phyloP scores from a whole-genome alignment of 1,284 basidiomycete genomes.

The Rhizoctonia solani region DNA sequence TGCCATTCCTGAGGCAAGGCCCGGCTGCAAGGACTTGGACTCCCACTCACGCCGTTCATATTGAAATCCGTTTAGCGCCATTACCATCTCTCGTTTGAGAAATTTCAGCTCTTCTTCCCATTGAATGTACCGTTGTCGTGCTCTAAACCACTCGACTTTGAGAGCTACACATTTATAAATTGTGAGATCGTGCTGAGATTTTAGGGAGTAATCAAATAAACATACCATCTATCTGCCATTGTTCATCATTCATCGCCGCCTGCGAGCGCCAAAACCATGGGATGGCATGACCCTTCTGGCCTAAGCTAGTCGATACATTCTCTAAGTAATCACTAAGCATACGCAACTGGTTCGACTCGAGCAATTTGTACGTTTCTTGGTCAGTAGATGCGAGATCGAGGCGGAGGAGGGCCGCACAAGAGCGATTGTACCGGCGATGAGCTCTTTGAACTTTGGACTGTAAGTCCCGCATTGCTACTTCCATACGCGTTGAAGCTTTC shows the following conservation, averaged over 20 bases:
- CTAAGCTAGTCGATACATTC: not conserved
- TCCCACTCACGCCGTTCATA: conserved; percentile 4
- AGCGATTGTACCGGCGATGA: not conserved
- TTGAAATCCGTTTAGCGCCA: not conserved
- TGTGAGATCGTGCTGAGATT: not conserved
- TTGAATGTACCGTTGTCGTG: conserved; percentile 9
- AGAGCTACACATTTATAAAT: not conserved
- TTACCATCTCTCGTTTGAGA: conserved; percentile 23
- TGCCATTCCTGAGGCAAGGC: not conserved
- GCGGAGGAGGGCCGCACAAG: not conserved
- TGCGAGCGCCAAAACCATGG: conserved; percentile 15
- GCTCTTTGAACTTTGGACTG: not conserved
- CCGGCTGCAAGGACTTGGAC: not conserved
- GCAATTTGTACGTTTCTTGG: not conserved
- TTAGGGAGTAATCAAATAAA: not conserved
- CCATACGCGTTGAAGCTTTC: not conserved
- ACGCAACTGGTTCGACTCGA: not conserved
- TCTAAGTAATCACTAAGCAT: not conserved
- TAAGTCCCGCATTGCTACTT: not conserved
- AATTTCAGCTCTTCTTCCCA: conserved; percentile 21
- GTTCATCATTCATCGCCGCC: not conserved
- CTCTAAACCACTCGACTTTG: conserved; percentile 21
- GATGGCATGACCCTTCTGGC: not conserved
- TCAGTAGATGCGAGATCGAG: not conserved
- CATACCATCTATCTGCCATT: conserved; percentile 7